Evolutionary conservation across 345 rosid genomes (phyloP).

Genomic region (Noccaea bulbosa): DNA sequence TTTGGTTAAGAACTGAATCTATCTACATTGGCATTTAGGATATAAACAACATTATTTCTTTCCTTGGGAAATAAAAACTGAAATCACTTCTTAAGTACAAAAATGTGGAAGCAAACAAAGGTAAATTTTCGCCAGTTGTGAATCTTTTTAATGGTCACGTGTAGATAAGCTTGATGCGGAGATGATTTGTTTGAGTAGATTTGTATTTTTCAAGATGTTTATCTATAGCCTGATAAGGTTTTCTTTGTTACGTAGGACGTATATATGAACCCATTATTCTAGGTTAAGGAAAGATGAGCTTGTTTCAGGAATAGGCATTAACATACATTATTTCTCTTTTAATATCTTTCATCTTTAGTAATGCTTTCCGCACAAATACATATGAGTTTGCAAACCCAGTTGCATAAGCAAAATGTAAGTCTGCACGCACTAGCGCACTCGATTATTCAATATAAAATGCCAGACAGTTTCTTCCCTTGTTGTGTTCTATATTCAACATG

Average conservation of each 20-base stretch:
- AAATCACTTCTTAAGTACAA: neutral
- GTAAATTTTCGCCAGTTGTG: neutral
- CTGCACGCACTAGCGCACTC: no score
- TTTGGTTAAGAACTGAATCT: neutral
- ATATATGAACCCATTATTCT: neutral
- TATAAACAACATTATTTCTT: neutral
- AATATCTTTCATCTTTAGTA: neutral
- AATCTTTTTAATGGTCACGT: neutral
- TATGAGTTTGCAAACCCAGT: no score
- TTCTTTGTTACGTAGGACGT: neutral
- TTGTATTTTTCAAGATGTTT: neutral
- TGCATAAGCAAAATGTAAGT: no score
- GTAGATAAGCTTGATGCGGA: neutral
- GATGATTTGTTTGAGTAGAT: neutral
- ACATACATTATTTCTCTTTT: neutral
- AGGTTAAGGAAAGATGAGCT: neutral
- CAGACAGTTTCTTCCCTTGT: neutral
- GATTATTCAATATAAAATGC: neutral
- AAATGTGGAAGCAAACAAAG: neutral
- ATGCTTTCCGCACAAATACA: neutral
- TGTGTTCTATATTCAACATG: neutral
- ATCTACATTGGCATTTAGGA: neutral
- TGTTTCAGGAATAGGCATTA: neutral
- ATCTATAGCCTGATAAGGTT: constrained; percentile 5
- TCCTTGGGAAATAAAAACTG: neutral